These are phyloP conservation scores for Magnaporthiopsis incrustans DNA, from an alignment of 2,329 filamentous ascomycete species.

Conservation along the genomic window DNA sequence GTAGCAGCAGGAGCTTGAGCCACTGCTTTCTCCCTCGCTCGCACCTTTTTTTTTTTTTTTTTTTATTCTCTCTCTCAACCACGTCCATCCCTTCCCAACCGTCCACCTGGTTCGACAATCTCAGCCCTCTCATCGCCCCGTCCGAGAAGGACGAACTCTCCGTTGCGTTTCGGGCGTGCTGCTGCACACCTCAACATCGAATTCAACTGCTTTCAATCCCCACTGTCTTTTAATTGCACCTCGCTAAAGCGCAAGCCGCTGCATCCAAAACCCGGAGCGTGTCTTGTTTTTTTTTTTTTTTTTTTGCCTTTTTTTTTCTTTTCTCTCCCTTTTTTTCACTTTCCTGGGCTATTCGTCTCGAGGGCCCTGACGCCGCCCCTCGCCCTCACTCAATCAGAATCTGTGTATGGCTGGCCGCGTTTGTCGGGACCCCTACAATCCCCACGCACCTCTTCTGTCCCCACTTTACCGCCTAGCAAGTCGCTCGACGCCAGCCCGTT, in stretches of 20 bases:
- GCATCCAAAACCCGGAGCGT: not conserved
- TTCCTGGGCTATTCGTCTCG: not conserved
- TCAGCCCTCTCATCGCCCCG: not conserved
- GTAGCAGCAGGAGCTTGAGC: not conserved
- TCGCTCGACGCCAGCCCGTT: not conserved
- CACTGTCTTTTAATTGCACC: not conserved
- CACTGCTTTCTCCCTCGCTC: not conserved
- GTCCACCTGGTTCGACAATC: constrained; percentile 3
- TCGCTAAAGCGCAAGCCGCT: not conserved
- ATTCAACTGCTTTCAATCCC: not conserved
- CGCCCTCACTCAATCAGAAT: not conserved
- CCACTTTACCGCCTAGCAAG: not conserved
- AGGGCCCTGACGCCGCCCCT: not conserved
- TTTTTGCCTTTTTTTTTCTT: not conserved
- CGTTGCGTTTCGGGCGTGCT: not conserved
- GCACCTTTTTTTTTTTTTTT: not conserved
- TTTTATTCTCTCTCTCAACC: not conserved
- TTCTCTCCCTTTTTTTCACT: too few species aligned
- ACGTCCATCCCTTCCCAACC: constrained; percentile 2
- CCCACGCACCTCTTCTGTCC: not conserved
- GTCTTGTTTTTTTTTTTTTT: not conserved
- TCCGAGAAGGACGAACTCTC: not conserved
- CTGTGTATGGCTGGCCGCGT: not conserved
- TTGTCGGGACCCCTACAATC: not conserved
- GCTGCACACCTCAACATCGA: not conserved